These are phyloP conservation scores for Aspergillus amoenus DNA, from an alignment of 2,329 filamentous ascomycete species.

Conservation along the genomic window DNA sequence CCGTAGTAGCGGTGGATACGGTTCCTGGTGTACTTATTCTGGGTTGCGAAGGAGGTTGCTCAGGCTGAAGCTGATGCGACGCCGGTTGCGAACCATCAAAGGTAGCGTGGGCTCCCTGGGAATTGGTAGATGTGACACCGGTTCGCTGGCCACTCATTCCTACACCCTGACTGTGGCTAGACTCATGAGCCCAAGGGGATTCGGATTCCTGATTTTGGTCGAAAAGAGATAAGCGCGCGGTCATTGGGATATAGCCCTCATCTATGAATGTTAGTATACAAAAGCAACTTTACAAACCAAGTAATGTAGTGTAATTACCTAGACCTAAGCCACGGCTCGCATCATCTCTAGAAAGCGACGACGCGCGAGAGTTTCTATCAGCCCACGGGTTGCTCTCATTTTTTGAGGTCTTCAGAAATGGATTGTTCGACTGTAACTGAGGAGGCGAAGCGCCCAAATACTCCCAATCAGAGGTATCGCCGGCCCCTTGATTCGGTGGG, in stretches of 20 bases:
- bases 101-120: conserved; percentile 12
- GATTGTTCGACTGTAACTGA: conserved; percentile 41
- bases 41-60: conserved; percentile 17
- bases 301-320: conserved; percentile 17
- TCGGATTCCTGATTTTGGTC: conserved; percentile 26
- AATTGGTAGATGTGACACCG: conserved; percentile 16
- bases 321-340: conserved; percentile 33
- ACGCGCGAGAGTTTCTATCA: conserved; percentile 16
- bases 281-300: no score
- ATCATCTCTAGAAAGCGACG: conserved; percentile 21
- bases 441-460: conserved; percentile 20
- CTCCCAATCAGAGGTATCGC: conserved; percentile 21
- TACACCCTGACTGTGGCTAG: conserved; percentile 11
- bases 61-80: conserved; percentile 5
- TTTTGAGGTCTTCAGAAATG: conserved; percentile 35
- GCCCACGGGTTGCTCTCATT: conserved; percentile 23
- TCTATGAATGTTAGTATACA: conserved; percentile 23
- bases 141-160: conserved; percentile 3
- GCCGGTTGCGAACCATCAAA: not conserved
- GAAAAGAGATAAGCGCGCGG: conserved; percentile 38
- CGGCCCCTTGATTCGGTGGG: conserved; percentile 14
- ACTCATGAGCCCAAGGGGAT: conserved; percentile 29
- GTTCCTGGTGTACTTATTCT: conserved; percentile 22
- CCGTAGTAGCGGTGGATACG: conserved; percentile 26
- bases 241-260: conserved; percentile 42